Base-by-base conservation (phyloP, 139 green algal genomes). In the Tetraselmis chui region DNA sequence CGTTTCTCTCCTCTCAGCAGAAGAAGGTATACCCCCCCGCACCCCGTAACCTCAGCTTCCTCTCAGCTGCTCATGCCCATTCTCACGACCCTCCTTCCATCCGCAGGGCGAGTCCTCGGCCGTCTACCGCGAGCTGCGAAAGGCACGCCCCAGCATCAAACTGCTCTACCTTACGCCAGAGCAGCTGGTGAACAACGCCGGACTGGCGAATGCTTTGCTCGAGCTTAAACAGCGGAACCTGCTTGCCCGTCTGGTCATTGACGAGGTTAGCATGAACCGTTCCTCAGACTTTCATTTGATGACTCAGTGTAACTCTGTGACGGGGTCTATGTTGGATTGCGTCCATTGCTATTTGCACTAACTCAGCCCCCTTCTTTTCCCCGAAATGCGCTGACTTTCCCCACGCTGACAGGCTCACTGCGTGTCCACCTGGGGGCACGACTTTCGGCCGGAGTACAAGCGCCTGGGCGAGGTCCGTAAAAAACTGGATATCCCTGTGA, bases 141-240 rank as follows among this genome's bases (percentile, higher is more conserved):
- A 96, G 90, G 58, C 80, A 26, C 30, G 32, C 28, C 84, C 90
- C 58, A 85, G 59, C 59, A 81, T 87, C 79, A 92, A 93, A 84
- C 88, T 98, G 83, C 89, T 98, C 76, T 98, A 98, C 83, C 86
- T 97, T 18, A 98, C 95, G 1, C 95, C 95, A 1, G 91, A 94
- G 85, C 89, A 93, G 87, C 82, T 93, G 77, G 89, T 89, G 24
- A 87, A 86, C 45, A 85, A 81, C 81, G 29, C 31, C 1, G 59
- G 59, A 23, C 86, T 93, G 5, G 79, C 79, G 32, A 75, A 29
- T 1, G 31, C 32, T 18, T 84, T 93, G 28, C 2, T 32, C 31
- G 28, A 28, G 24, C 83, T 92, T 30, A 28, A 81, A 32, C 76
- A 25, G 29, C 77, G 79, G 31, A 79, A 87, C 45, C 59, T 89